Conservation (phyloP, 352 stramenopile genomes). For the Phytophthora litchii region DNA sequence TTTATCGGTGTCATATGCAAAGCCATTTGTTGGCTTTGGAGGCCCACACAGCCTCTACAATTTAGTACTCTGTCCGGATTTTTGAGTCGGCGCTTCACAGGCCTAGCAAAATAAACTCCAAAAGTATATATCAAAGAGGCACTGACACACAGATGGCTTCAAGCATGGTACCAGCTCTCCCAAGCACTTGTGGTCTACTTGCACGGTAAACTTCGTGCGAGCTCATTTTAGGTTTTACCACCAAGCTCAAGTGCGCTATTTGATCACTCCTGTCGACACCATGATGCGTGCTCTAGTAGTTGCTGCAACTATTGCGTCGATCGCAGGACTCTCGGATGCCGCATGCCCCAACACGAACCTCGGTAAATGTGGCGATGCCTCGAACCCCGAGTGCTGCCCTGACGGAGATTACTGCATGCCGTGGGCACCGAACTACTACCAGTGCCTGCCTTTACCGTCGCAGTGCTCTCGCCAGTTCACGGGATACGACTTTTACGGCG, state of each 20-base stretch:
- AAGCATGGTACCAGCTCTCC: slow-evolving; percentile 6
- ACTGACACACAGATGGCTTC: slow-evolving; percentile 1
- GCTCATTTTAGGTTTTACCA: slow-evolving; percentile 10
- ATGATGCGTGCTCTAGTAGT: slow-evolving; percentile 18
- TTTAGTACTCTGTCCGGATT: slow-evolving; percentile 7
- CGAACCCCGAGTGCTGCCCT: slow-evolving; percentile 40
- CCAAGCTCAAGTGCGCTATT: slow-evolving; percentile 7
- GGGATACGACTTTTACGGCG: slow-evolving; percentile 55
- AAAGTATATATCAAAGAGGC: slow-evolving; percentile 12
- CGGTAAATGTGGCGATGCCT: slow-evolving; percentile 31
- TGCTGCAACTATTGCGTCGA: slow-evolving; percentile 2
- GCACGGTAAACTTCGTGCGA: not conserved
- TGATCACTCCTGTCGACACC: not conserved
- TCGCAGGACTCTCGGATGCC: slow-evolving; percentile 14
- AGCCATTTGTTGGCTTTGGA: slow-evolving; percentile 17
- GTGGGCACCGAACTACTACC: slow-evolving; percentile 42
- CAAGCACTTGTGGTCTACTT: not conserved
- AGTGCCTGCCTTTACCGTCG: slow-evolving; percentile 39
- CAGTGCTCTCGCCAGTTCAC: slow-evolving; percentile 47
- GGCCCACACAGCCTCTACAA: slow-evolving; percentile 10
- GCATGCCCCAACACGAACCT: slow-evolving; percentile 26
- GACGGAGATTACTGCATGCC: slow-evolving; percentile 48
- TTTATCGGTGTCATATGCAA: slow-evolving; percentile 22
- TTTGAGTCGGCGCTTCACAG: not conserved
- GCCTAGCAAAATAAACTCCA: not conserved